Percentiles rank a stretch among this genome's conserved stretches.
Conservation (phyloP, 805 yeast species). For the Priceomyces castillae region DNA sequence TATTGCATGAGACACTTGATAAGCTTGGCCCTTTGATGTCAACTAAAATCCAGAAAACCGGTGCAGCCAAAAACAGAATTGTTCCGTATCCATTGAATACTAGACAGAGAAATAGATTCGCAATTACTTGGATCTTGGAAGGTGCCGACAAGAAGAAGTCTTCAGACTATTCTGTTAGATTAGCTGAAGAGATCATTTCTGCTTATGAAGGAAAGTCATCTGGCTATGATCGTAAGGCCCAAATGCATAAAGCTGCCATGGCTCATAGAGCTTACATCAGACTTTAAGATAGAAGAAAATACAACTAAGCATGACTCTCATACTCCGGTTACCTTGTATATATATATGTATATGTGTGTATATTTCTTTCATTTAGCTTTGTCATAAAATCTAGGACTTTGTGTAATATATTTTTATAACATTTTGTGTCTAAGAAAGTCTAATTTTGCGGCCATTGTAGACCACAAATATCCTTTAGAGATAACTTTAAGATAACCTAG, state of each 20-base stretch:
- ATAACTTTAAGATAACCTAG: neutral
- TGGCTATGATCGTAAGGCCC: constrained; percentile 78
- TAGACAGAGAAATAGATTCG: constrained; percentile 81
- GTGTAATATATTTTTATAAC: neutral
- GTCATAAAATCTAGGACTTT: neutral
- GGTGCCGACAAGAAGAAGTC: constrained; percentile 78
- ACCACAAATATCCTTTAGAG: neutral
- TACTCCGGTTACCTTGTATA: constrained; percentile 8
- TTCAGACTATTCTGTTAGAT: constrained; percentile 78
- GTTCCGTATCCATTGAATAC: constrained; percentile 81
- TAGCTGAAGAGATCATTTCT: constrained; percentile 83
- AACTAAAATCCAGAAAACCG: constrained; percentile 73
- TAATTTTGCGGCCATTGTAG: neutral
- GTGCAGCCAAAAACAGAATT: constrained; percentile 76
- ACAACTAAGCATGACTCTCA: neutral
- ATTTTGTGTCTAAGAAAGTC: neutral
- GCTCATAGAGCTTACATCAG: constrained; percentile 80
- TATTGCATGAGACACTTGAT: constrained; percentile 73
- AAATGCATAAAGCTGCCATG: constrained; percentile 82
- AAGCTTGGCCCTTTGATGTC: constrained; percentile 81
- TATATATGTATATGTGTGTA: constrained; percentile 4
- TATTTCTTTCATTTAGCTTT: neutral
- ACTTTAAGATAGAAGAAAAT: constrained; percentile 15
- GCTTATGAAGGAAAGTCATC: constrained; percentile 77
- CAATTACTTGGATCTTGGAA: constrained; percentile 88